Evolutionary conservation across 1,139 yeast genomes (phyloP).

Genomic region (Chernovozyma sophiae-reginae): DNA sequence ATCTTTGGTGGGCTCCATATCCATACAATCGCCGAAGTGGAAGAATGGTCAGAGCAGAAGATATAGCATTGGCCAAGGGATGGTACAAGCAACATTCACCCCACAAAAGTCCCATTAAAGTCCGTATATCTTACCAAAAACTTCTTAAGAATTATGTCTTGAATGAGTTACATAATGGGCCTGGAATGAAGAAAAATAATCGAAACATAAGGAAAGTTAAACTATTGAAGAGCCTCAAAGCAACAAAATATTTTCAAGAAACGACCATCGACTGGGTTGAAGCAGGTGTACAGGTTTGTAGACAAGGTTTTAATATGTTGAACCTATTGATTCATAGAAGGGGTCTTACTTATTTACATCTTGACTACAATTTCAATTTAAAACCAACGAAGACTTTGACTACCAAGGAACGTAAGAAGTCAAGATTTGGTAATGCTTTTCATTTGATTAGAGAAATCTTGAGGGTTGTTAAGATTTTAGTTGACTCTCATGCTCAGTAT

Average conservation of each 20-base stretch:
- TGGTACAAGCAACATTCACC: slow-evolving; percentile 79
- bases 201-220: slow-evolving; percentile 23
- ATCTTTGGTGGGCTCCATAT: slow-evolving; percentile 73
- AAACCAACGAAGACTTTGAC: slow-evolving; percentile 96
- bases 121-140: slow-evolving; percentile 83
- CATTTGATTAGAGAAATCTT: slow-evolving; percentile 88
- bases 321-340: slow-evolving; percentile 85
- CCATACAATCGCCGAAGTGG: slow-evolving; percentile 83
- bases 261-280: slow-evolving; percentile 98
- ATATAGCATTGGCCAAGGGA: slow-evolving; percentile 75
- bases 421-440: slow-evolving; percentile 95
- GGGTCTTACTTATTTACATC: slow-evolving; percentile 87
- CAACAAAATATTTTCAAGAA: slow-evolving; percentile 85
- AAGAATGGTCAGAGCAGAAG: slow-evolving; percentile 75
- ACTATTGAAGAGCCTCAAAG: slow-evolving; percentile 62
- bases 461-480: slow-evolving; percentile 75
- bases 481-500: slow-evolving; percentile 90
- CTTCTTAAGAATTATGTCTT: slow-evolving; percentile 69
- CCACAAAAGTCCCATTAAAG: slow-evolving; percentile 62
- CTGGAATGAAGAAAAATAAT: slow-evolving; percentile 32
- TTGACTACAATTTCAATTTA: slow-evolving; percentile 91
- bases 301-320: slow-evolving; percentile 92
- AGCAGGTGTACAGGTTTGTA: slow-evolving; percentile 90
- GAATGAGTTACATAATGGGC: slow-evolving; percentile 59
- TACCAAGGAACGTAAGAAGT: slow-evolving; percentile 92